phyloP scores from a whole-genome alignment of 352 stramenopile species.

The Phytophthora pisi region DNA sequence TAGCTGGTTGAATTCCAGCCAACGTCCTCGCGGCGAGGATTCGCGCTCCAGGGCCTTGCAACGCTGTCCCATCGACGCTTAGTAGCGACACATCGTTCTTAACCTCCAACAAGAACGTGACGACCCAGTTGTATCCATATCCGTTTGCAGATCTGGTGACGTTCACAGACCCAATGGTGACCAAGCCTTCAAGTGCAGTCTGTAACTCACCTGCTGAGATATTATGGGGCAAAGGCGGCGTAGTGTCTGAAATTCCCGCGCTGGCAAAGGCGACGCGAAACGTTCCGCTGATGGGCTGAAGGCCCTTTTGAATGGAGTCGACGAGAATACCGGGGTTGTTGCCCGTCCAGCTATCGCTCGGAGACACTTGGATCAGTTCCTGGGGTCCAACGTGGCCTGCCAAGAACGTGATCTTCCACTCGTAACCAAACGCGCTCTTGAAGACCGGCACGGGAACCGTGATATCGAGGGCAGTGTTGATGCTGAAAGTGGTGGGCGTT shows the following conservation, averaged over 20 bases:
- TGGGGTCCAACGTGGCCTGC: conserved; percentile 84
- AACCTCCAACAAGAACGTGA: conserved; percentile 93
- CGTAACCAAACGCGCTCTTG: conserved; percentile 61
- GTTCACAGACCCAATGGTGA: conserved; percentile 88
- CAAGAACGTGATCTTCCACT: conserved; percentile 82
- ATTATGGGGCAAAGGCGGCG: conserved; percentile 86
- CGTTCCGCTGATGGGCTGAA: conserved; percentile 92
- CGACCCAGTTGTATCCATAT: conserved; percentile 95
- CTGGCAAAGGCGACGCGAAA: conserved; percentile 84
- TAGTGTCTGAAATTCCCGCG: conserved; percentile 79
- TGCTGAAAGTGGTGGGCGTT: conserved; percentile 19
- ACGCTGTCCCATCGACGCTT: conserved; percentile 87
- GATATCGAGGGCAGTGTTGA: conserved; percentile 26
- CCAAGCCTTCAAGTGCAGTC: conserved; percentile 87
- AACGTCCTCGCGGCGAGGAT: conserved; percentile 76
- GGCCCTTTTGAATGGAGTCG: conserved; percentile 75
- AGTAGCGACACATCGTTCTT: conserved; percentile 82
- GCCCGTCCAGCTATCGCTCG: conserved; percentile 93
- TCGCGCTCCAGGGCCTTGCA: conserved; percentile 90
- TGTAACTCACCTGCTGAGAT: conserved; percentile 81
- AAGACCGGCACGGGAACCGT: conserved; percentile 64
- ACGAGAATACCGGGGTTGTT: conserved; percentile 92
- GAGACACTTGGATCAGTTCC: conserved; percentile 76
- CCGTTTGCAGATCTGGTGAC: conserved; percentile 90
- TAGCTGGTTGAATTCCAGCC: conserved; percentile 67